phyloP scores from a whole-genome alignment of 2,329 filamentous ascomycete genomes.

The Fusarium sp. region DNA sequence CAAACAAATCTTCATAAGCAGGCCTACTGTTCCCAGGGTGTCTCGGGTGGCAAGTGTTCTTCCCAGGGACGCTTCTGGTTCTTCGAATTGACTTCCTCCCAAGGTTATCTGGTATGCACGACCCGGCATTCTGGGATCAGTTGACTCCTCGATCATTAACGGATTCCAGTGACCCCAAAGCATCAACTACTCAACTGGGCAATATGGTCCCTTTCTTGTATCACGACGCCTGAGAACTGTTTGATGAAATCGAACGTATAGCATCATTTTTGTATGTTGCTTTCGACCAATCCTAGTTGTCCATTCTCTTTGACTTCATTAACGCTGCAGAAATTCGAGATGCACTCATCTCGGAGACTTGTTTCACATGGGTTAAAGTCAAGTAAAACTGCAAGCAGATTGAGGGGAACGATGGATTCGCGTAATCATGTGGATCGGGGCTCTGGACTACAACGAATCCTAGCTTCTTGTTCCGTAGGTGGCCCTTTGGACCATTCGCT shows the following conservation, averaged over 20 bases:
- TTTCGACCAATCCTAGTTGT: not conserved
- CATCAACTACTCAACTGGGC: conserved; percentile 2
- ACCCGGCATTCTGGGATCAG: conserved; percentile 18
- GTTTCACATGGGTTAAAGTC: conserved; percentile 24
- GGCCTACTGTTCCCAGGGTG: not conserved
- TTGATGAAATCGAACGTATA: not conserved
- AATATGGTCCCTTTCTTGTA: conserved; percentile 1
- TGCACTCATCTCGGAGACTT: conserved; percentile 2
- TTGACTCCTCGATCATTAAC: conserved; percentile 15
- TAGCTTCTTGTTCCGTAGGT: conserved; percentile 4
- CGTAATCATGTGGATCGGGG: conserved; percentile 41
- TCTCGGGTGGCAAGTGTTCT: conserved; percentile 27
- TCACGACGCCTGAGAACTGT: not conserved
- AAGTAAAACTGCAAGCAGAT: conserved; percentile 39
- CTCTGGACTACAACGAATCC: conserved; percentile 36
- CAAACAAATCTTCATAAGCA: conserved; percentile 26
- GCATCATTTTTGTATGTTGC: not conserved
- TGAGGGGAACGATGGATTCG: conserved; percentile 44
- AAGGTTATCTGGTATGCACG: conserved; percentile 26
- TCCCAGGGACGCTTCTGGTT: conserved; percentile 19
- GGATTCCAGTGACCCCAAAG: conserved; percentile 17
- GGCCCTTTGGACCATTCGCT: conserved; percentile 7
- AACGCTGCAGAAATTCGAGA: conserved; percentile 1
- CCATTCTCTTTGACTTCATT: not conserved
- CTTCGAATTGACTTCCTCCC: conserved; percentile 34